Base-by-base conservation (phyloP, 371 early-diverging fungal species). In the Lichtheimia ramosa region DNA sequence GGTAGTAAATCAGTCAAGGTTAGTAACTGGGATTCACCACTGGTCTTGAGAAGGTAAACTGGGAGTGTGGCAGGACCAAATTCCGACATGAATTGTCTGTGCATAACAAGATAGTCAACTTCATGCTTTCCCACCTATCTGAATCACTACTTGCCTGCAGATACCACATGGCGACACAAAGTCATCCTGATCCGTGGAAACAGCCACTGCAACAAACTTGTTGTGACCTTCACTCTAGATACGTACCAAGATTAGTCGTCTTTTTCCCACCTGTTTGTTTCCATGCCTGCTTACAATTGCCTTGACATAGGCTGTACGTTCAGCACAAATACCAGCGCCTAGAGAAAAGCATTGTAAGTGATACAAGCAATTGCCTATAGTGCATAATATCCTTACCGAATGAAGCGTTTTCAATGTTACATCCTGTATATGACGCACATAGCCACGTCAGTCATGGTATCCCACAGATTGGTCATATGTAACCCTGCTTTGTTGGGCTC, bases 351-450 rank as follows among this genome's bases (percentile, higher is more conserved):
- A 51, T 54, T 57, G 56, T 27, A 40, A 50, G 57, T 56, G 43
- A 15, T 24, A 51, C 15, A 25, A 21, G 7, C 18, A 7, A 6
- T 18, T 48, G 54, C 25, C 42, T 18, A 25, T 0, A 13, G 13
- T 46, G 21, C 13, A 41, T 39, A 3, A 14, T 6, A 2, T 16
- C 57, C 63, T 59, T 84, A 83, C 87, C 87, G 67, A 89, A 92
- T 1, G 89, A 87, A 4, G 91, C 88, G 64, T 90, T 92, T 63
- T 94, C 94, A 46, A 94, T 83, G 64, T 94, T 94, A 60, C 87
- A 86, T 18, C 94, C 93, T 81, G 59, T n/a, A 25, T 8, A 54
- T 53, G 16, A 34, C 25, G 5, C 7, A 24, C 16, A 18, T 3
- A 34, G 5, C 24, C 39, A 14, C 6, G 34, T 34, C 34, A 34